Conservation (phyloP, 139 green algal genomes). For the Dunaliella primolecta region DNA sequence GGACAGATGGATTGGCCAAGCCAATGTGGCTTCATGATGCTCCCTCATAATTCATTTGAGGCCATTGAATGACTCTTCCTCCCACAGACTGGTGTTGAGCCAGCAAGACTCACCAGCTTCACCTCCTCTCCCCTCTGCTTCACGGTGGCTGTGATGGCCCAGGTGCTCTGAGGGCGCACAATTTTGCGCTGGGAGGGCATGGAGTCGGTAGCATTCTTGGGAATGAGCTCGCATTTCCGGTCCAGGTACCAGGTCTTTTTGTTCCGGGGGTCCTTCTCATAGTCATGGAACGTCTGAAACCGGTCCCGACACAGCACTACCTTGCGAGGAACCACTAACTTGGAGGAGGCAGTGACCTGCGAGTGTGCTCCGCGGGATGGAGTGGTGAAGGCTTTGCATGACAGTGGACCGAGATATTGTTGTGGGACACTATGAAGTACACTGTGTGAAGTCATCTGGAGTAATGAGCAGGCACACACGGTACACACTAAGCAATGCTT, state of each 20-base stretch:
- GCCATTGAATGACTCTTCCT: too few relatives aligned
- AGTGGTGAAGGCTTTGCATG: too few relatives aligned
- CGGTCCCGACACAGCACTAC: background rate
- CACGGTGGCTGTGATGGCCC: conserved; percentile 23
- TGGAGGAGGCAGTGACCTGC: background rate
- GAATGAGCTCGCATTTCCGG: conserved; percentile 34
- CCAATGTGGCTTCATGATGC: too few relatives aligned
- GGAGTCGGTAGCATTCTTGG: conserved; percentile 25
- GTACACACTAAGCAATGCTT: too few relatives aligned
- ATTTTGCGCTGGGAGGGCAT: conserved; percentile 10
- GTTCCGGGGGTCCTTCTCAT: conserved; percentile 16
- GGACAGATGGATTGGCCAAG: too few relatives aligned
- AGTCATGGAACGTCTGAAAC: conserved; percentile 12
- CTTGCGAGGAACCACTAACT: conserved; percentile 10
- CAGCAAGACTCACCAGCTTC: conserved; percentile 41
- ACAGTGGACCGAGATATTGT: too few relatives aligned
- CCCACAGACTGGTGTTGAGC: too few relatives aligned
- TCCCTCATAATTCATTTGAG: too few relatives aligned
- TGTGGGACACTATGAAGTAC: too few relatives aligned
- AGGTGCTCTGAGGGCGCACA: conserved; percentile 22
- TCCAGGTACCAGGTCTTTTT: conserved; percentile 47
- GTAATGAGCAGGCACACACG: too few relatives aligned
- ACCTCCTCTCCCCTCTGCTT: conserved; percentile 19
- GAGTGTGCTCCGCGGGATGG: background rate
- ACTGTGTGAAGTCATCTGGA: too few relatives aligned